Conservation (phyloP, 2,329 filamentous ascomycete species). For the Aspergillus fumigatus region DNA sequence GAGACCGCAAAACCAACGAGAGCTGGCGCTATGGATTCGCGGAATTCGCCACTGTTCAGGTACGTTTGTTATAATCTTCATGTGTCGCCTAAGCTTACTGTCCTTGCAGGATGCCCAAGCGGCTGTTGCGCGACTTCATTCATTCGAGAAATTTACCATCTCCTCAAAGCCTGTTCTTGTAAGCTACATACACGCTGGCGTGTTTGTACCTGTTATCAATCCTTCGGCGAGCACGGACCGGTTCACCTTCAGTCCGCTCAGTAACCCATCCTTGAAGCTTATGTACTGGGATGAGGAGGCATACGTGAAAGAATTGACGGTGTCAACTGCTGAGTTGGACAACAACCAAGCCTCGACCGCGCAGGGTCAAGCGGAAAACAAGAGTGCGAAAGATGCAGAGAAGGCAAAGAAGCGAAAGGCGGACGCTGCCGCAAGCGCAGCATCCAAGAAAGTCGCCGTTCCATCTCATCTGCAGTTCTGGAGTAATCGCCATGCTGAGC, state of each 20-base stretch:
- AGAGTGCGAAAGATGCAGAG: slow-evolving; percentile 36
- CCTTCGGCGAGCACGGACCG: slow-evolving; percentile 53
- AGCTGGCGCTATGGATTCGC: slow-evolving; percentile 80
- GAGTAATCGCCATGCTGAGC: slow-evolving; percentile 65
- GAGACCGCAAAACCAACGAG: slow-evolving; percentile 65
- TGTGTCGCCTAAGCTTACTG: slow-evolving; percentile 2
- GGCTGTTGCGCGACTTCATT: slow-evolving; percentile 67
- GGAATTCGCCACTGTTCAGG: slow-evolving; percentile 70
- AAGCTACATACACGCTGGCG: slow-evolving; percentile 76
- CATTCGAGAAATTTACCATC: slow-evolving; percentile 71
- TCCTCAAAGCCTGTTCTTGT: slow-evolving; percentile 66
- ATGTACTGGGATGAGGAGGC: slow-evolving; percentile 73
- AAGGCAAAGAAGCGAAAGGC: slow-evolving; percentile 46
- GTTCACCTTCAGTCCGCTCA: slow-evolving; percentile 66
- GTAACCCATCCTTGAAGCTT: slow-evolving; percentile 63
- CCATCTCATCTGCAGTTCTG: slow-evolving; percentile 67
- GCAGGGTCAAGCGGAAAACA: slow-evolving; percentile 18
- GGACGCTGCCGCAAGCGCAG: slow-evolving; percentile 33
- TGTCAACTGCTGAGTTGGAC: slow-evolving; percentile 51
- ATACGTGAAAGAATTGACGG: slow-evolving; percentile 62
- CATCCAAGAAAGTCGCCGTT: slow-evolving; percentile 46
- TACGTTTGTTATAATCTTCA: slow-evolving; percentile 15
- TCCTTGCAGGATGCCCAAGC: slow-evolving; percentile 60
- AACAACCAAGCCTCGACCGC: slow-evolving; percentile 16
- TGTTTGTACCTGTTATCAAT: slow-evolving; percentile 71